Percentiles rank a stretch among this genome's conserved stretches.
These are phyloP conservation scores for Coprinopsis cinerea DNA, from an alignment of 768 basidiomycete genomes.

Conservation along the genomic window DNA sequence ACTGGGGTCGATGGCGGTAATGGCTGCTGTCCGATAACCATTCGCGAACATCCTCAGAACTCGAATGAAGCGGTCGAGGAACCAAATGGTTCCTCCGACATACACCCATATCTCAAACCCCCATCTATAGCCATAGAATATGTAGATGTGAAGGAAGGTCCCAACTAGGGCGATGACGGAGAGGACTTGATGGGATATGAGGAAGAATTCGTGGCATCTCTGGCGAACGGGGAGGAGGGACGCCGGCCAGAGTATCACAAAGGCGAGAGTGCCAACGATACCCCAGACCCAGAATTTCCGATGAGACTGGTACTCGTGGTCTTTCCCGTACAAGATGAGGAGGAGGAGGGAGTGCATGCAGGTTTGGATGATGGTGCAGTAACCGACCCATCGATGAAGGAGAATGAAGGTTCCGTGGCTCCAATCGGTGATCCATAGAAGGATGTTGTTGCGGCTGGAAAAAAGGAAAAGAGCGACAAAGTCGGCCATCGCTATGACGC, in stretches of 20 bases:
- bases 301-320: background rate
- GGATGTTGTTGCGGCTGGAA: conserved; percentile 9
- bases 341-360: conserved; percentile 5
- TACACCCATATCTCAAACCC: conserved; percentile 11
- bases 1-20: conserved; percentile 5
- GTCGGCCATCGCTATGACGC: too few relatives aligned
- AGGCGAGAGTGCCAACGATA: conserved; percentile 9
- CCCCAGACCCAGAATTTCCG: conserved; percentile 10
- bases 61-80: background rate
- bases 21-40: conserved; percentile 2
- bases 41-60: background rate
- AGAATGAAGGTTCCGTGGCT: conserved; percentile 11
- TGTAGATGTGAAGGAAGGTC: conserved; percentile 8
- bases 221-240: conserved; percentile 45
- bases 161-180: conserved; percentile 14
- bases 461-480: conserved; percentile 12
- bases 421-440: conserved; percentile 12
- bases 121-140: conserved; percentile 6
- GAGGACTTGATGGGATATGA: conserved; percentile 39
- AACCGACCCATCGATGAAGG: conserved; percentile 11
- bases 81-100: background rate
- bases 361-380: conserved; percentile 9
- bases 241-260: conserved; percentile 17
- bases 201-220: conserved; percentile 46
- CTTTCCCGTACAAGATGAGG: background rate